Percentiles rank a stretch among this genome's conserved stretches.
phyloP scores from a whole-genome alignment of 495 filamentous ascomycete species.

The Jackrogersella multiformis region DNA sequence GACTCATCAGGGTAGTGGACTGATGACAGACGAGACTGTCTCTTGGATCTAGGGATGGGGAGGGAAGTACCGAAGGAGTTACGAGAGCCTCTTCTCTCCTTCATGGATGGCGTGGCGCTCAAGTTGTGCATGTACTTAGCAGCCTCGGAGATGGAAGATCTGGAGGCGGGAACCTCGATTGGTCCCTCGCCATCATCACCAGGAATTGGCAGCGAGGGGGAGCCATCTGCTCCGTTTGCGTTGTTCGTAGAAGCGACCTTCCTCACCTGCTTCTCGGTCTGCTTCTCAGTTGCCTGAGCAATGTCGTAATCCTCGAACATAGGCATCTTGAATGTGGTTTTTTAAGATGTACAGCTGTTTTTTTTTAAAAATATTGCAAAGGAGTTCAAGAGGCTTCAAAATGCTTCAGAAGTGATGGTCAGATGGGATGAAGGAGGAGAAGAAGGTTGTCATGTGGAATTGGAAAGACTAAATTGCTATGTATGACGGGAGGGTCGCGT shows the following conservation, averaged over 20 bases:
- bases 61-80: conserved; percentile 84
- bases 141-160: conserved; percentile 75
- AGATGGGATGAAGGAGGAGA: conserved; percentile 2
- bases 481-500: conserved; percentile 28
- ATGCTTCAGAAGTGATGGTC: background rate
- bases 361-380: background rate
- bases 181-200: conserved; percentile 59
- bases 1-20: conserved; percentile 51
- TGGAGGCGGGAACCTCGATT: conserved; percentile 76
- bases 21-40: conserved; percentile 71
- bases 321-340: conserved; percentile 62
- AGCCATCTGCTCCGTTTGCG: conserved; percentile 28
- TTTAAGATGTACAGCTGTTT: background rate
- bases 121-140: conserved; percentile 77
- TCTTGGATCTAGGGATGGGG: conserved; percentile 77
- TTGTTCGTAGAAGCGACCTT: conserved; percentile 37
- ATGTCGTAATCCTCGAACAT: conserved; percentile 69
- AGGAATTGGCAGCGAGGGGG: conserved; percentile 58
- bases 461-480: conserved; percentile 10
- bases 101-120: conserved; percentile 71
- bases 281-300: conserved; percentile 51
- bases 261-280: conserved; percentile 46
- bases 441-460: conserved; percentile 22
- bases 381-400: conserved; percentile 2
- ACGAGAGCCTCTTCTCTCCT: conserved; percentile 72